Base-by-base conservation (phyloP, 1,139 yeast genomes). In the Fermentozyma sake region DNA sequence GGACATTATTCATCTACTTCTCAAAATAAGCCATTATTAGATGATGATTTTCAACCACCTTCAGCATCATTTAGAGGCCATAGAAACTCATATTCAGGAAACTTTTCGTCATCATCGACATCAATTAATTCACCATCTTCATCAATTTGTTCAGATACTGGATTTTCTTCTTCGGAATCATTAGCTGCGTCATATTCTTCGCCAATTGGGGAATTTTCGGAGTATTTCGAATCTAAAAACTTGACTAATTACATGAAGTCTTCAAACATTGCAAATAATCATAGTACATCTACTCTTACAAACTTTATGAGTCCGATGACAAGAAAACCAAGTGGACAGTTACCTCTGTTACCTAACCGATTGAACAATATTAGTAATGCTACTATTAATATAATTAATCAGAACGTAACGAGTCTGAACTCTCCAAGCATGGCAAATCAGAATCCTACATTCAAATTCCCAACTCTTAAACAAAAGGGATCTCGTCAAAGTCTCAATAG, bases 11-110 rank as follows among this genome's bases (percentile, higher is more conserved):
- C 26, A 24, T 30, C 23, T 21, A 30, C 25, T 12, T 14, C 17
- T 6, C 24, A 14, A 14, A 10, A 12, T n/a, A 19, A 19, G 7
- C 22, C 7, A 9, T n/a, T 20, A 3, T 22, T 30, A 10, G 50
- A 46, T n/a, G 38, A 42, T 12, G 53, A 45, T 14, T 57, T 61
- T 25, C 59, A 50, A 29, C 68, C 67, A 3, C 68, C 68, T 14
- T 35, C 52, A 8, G 50, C 65, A 6, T 48, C 48, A 10, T 60
- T 60, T 33, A 47, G 48, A 15, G 38, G 39, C n/a, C 48, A 44
- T 31, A 33, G 46, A 22, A 48, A 42, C 24, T 48, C 58, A 4
- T 35, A 37, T 24, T 53, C 58, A n/a, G 30, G 39, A 12, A 33
- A 37, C 15, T 34, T 32, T 18, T 46, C 51, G n/a, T 33, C 46